Evolutionary conservation across 2,329 filamentous ascomycete species (phyloP), one percentile per base, ranked within the genome.

Genomic region (Pyrenophora teres): DNA sequence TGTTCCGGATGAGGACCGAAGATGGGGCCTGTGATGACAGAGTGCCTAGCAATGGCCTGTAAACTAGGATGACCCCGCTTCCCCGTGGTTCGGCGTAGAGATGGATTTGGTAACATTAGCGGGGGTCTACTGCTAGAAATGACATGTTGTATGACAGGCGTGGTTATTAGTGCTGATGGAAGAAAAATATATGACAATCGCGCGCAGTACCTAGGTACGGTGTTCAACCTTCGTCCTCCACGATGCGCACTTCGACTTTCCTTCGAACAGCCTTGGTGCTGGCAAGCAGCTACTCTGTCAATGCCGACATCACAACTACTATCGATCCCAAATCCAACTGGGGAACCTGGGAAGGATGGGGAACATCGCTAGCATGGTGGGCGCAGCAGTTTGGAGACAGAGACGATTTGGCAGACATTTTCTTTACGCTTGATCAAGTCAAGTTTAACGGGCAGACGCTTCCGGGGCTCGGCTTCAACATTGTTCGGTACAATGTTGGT

Each of bases 271-370:
- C 31, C 15, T 6, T 53, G 1, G 39, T 53, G 36, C 46, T 53
- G 5, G 46, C 30, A 3, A 50, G 31, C 25, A 30, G 40, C 23
- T 40, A 36, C 19, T 36, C 33, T 6, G 50, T 33, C 46, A 40
- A 40, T 12, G 50, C 50, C 35, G 50, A 53, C 16, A 27, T 40
- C 0, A 53, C 50, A 3, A 53, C 36, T 2, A 53, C 46, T 2
- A 50, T 53, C 9, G 19, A 53, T n/a, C 23, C 50, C 12, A 53
- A 50, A 7, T 45, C 45, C 6, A 50, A 53, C 15, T 53, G 50
- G 50, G 50, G 50, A 12, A 50, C 21, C 3, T 53, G 50, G 50
- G 50, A 53, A 31, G 50, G 50, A 15, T 53, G 50, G 50, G 50
- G 50, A 7, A 53, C 50, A 6, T 50, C 46, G 21, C 32, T 53